A percentile compares a stretch with the other conserved stretches of the same genome.
Evolutionary conservation across 108 stramenopile species (phyloP).

Genomic region (Skeletonema menzelii): DNA sequence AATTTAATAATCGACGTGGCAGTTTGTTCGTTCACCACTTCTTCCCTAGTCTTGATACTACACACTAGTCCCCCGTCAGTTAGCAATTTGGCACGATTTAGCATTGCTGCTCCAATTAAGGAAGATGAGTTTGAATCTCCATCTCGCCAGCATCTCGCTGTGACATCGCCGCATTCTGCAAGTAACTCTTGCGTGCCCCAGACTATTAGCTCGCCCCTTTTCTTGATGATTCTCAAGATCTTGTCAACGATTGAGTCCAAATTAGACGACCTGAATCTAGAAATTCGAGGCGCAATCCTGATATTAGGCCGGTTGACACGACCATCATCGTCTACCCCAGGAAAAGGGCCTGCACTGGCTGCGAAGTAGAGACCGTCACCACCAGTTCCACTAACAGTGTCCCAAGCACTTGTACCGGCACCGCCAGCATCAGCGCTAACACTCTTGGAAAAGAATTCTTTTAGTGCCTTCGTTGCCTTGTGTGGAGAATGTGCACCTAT

Average conservation of each 20-base stretch:
- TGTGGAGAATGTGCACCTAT: constrained; percentile 30
- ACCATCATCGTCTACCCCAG: neutral
- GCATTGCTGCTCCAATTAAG: constrained; percentile 61
- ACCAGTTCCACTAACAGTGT: neutral
- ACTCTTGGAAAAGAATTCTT: constrained; percentile 56
- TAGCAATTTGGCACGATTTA: constrained; percentile 55
- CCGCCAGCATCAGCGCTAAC: neutral
- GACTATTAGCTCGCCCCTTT: constrained; percentile 74
- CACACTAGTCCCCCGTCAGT: constrained; percentile 60
- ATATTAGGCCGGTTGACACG: neutral
- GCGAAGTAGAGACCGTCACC: neutral
- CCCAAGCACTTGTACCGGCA: neutral
- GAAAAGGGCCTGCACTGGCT: neutral
- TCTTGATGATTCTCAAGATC: constrained; percentile 55
- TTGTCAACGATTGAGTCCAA: constrained; percentile 54
- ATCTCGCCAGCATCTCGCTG: constrained; percentile 68
- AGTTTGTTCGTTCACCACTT: constrained; percentile 67
- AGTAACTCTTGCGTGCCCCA: constrained; percentile 84
- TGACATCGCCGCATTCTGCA: constrained; percentile 60
- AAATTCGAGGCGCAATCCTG: constrained; percentile 3
- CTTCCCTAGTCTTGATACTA: constrained; percentile 63
- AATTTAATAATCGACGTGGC: constrained; percentile 72
- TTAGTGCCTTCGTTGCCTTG: constrained; percentile 58
- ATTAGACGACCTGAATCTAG: constrained; percentile 31
- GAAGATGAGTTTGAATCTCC: constrained; percentile 67